These are phyloP conservation scores for Monosporascus sp. DNA, from an alignment of 2,329 filamentous ascomycete species.

Conservation along the genomic window DNA sequence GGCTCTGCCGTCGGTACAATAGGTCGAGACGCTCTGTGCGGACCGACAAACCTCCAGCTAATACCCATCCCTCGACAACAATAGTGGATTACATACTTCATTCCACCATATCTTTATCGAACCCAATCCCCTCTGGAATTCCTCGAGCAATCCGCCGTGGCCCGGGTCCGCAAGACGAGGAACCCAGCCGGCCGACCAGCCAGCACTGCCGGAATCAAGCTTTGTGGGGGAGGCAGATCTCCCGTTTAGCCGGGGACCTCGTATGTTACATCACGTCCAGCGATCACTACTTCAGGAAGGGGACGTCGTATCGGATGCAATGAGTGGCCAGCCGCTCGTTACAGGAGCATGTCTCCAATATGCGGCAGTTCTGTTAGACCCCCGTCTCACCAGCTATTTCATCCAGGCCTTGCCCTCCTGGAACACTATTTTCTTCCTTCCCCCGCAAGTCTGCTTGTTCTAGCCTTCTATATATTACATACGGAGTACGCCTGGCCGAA, in stretches of 20 bases:
- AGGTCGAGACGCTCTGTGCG: background rate
- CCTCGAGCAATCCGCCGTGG: background rate
- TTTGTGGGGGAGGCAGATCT: background rate
- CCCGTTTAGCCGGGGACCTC: background rate
- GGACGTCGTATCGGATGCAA: background rate
- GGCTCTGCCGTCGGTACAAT: background rate
- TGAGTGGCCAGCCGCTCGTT: background rate
- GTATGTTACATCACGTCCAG: background rate
- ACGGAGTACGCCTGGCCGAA: too few species aligned
- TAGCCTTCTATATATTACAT: too few species aligned
- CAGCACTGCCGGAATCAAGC: background rate
- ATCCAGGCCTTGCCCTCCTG: background rate
- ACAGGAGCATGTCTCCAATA: background rate
- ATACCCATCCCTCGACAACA: background rate
- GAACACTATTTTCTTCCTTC: too few species aligned
- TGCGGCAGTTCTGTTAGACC: background rate
- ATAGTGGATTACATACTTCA: too few species aligned
- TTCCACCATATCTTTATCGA: too few species aligned
- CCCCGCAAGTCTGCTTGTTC: too few species aligned
- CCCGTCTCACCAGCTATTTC: background rate
- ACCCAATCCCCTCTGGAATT: background rate
- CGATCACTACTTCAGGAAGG: background rate
- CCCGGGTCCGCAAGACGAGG: background rate
- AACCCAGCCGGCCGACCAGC: background rate
- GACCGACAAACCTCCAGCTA: background rate